Evolutionary conservation across 768 basidiomycete genomes (phyloP), one percentile per base, ranked within the genome.

Genomic region (Podaxis sp.): DNA sequence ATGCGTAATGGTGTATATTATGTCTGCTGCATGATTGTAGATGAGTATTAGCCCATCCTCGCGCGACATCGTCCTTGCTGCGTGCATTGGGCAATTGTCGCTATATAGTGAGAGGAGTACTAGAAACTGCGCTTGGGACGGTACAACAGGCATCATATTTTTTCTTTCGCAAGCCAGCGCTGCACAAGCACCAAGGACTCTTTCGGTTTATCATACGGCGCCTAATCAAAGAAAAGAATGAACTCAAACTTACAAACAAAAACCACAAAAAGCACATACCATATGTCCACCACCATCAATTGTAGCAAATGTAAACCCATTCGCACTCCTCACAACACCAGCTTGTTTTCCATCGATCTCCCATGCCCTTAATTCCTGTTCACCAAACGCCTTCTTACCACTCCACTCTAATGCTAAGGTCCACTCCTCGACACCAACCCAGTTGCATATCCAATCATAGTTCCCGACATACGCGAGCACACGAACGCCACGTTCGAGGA

Each of bases 31-130:
- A 24, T 56, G 48, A 55, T 1, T 56, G 10, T 68, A 94, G 92
- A 93, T 95, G 93, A 93, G 90, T 62, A 96, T 97, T 58, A 91
- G 92, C 68, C 96, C 96, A 10, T 82, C 89, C 4, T 90, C 87
- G 58, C 83, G 96, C 22, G 96, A 98, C 71, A 83, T 98, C 26
- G 94, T 94, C 3, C 84, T 98, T 50, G 96, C 94, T 55, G 89
- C 93, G 90, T 93, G 76, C 67, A 10, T 33, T 33, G 33, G 2
- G 33, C 10, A 8, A 33, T 33, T 33, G 8, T 33, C 33, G 33
- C 33, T 33, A 33, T 33, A 33, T 33, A 33, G 33, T 33, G 33
- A 33, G 33, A 10, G 33, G 33, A 33, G 33, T 33, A 8, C 33
- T 28, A 28, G 28, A 28, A 7, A 33, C 30, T 7, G 30, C 2